Conservation (phyloP, 1,139 yeast species). For the Citeromyces hawaiiensis region DNA sequence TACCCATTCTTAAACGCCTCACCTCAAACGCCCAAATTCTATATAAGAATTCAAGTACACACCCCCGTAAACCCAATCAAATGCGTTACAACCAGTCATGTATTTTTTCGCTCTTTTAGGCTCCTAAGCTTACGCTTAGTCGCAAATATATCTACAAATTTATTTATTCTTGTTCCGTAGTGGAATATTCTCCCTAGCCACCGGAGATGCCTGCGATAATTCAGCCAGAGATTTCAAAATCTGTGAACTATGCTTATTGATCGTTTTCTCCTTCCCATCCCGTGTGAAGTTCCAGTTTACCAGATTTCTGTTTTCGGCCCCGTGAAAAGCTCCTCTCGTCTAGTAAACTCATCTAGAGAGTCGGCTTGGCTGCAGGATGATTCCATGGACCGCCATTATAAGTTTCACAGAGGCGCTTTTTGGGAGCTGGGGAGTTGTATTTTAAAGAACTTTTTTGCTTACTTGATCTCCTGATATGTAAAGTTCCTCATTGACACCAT, state of each 20-base stretch:
- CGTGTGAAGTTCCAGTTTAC: slow-evolving; percentile 53
- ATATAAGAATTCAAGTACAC: too few relatives aligned
- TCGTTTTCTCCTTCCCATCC: slow-evolving; percentile 21
- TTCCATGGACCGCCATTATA: slow-evolving; percentile 46
- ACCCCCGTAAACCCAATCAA: too few relatives aligned
- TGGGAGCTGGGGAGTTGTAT: slow-evolving; percentile 73
- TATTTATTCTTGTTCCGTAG: not conserved
- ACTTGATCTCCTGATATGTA: not conserved
- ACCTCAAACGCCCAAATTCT: too few relatives aligned
- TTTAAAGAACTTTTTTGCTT: slow-evolving; percentile 34
- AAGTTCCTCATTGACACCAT: not conserved
- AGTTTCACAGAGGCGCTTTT: slow-evolving; percentile 46
- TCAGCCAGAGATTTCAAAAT: slow-evolving; percentile 15
- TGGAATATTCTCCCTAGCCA: slow-evolving; percentile 10
- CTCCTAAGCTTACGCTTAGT: too few relatives aligned
- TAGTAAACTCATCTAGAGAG: slow-evolving; percentile 54
- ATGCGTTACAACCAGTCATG: too few relatives aligned
- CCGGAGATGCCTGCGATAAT: not conserved
- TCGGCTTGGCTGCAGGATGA: slow-evolving; percentile 53
- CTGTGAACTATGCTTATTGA: slow-evolving; percentile 22
- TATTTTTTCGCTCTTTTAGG: too few relatives aligned
- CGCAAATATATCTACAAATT: not conserved
- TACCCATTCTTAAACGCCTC: too few relatives aligned
- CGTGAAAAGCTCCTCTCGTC: slow-evolving; percentile 36
- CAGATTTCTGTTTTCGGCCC: slow-evolving; percentile 66